phyloP scores from a whole-genome alignment of 1,284 basidiomycete species.

The Athelia sp. region DNA sequence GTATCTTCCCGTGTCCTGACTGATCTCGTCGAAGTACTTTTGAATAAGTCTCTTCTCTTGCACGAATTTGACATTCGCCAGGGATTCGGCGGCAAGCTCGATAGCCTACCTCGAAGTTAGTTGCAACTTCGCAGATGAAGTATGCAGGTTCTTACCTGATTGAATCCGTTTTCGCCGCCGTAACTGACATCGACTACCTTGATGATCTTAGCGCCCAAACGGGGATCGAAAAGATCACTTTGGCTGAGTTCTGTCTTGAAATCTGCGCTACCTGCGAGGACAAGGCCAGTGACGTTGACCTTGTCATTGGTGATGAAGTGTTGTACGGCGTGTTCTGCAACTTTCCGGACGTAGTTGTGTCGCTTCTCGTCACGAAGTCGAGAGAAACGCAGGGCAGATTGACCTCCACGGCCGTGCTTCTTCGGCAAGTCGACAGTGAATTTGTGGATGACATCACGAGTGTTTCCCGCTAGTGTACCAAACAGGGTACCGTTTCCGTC shows the following conservation, averaged over 20 bases:
- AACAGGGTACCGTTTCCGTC: constrained; percentile 97
- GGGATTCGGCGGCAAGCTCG: constrained; percentile 91
- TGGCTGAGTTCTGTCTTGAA: constrained; percentile 98
- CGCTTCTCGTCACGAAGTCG: constrained; percentile 99
- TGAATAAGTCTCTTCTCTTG: constrained; percentile 98
- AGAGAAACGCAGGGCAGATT: constrained; percentile 99
- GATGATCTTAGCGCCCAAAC: constrained; percentile 87
- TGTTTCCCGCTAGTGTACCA: constrained; percentile 95
- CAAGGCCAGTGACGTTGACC: constrained; percentile 95
- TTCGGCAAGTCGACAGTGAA: constrained; percentile 99
- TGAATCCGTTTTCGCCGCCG: constrained; percentile 99
- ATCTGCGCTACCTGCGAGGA: constrained; percentile 97
- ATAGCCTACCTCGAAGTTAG: constrained; percentile 70
- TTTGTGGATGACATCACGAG: constrained; percentile 96
- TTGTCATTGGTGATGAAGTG: constrained; percentile 99
- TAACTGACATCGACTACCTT: constrained; percentile 99
- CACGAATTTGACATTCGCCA: constrained; percentile 98
- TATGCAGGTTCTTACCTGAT: constrained; percentile 63
- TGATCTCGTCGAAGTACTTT: constrained; percentile 99
- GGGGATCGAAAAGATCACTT: constrained; percentile 94
- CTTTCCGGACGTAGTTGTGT: constrained; percentile 99
- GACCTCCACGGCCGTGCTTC: constrained; percentile 99
- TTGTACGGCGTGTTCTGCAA: constrained; percentile 94
- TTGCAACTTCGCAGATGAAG: not conserved
- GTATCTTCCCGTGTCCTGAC: constrained; percentile 95